Percentiles rank a stretch among this genome's conserved stretches.
These are phyloP conservation scores for Lipomyces orientalis DNA, from an alignment of 805 yeast species.

Conservation along the genomic window DNA sequence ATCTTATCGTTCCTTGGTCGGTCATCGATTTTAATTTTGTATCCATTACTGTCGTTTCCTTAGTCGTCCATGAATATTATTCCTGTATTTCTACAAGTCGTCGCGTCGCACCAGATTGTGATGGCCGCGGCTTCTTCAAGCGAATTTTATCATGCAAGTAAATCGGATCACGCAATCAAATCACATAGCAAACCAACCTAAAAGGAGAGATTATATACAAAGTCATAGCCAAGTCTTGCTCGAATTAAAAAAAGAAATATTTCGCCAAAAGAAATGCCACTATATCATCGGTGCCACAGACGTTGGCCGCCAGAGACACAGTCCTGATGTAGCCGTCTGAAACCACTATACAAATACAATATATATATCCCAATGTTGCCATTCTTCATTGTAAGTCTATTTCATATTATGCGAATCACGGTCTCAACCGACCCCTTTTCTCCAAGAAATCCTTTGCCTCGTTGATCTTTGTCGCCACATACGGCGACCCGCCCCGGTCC, in stretches of 20 bases:
- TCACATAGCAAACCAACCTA: neutral
- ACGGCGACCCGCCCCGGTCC: constrained; percentile 86
- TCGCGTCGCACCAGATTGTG: too few relatives aligned
- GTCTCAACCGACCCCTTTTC: constrained; percentile 45
- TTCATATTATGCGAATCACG: neutral
- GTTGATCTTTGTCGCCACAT: constrained; percentile 80
- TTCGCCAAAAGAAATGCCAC: neutral
- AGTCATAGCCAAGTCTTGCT: neutral
- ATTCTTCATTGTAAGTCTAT: neutral
- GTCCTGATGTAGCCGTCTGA: neutral
- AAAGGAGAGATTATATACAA: neutral
- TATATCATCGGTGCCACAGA: neutral
- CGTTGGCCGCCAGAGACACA: too few relatives aligned
- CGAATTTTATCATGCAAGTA: neutral
- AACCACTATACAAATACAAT: neutral
- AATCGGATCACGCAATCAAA: neutral
- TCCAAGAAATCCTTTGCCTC: constrained; percentile 84
- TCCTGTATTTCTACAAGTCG: constrained; percentile 3
- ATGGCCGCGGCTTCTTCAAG: neutral
- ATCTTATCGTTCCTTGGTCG: neutral
- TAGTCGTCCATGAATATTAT: constrained; percentile 5
- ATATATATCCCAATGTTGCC: neutral
- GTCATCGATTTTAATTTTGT: neutral
- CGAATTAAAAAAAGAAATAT: neutral
- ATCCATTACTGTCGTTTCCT: constrained; percentile 1